Base-by-base conservation (phyloP, 2,329 filamentous ascomycete genomes). In the Colletotrichum truncatum region DNA sequence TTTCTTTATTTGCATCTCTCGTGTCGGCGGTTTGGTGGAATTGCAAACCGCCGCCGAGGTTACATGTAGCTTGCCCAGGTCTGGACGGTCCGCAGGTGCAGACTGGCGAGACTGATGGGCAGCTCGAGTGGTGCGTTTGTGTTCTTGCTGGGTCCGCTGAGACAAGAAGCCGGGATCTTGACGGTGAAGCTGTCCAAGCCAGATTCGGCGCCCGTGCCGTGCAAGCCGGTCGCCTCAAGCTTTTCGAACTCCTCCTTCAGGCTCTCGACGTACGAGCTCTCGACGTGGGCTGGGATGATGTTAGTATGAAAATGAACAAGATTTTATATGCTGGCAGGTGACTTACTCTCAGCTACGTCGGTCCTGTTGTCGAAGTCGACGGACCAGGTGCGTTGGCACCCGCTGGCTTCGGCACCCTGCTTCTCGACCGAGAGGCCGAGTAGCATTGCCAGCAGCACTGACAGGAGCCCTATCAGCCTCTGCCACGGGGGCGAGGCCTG, bases 401-500 rank as follows among this genome's bases (percentile, higher is more conserved):
- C 34, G 41, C 57, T 28, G 49, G 32, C 63, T 18, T 49, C 63
- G 30, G 63, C 63, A 55, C 49, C 57, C 12, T 66, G 49, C 43
- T 39, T 34, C 51, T 60, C 57, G 34, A 58, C 36, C 51, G 63
- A 63, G 14, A 51, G 57, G 43, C 63, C 51, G 36, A 63, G 34
- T n/a, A 66, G 28, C 63, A 66, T 43, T 28, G 63, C 51, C 57
- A 66, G 58, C 26, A 66, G 63, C 63, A 66, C 63, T 43, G 57
- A 56, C 43, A 66, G 51, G 39, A 66, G 58, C 57, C 57, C 63
- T 36, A 66, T 21, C 58, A 66, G 63, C 51, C 63, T 66, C 30
- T 63, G 63, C 63, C 63, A 66, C 23, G 63, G 38, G 38, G 58
- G 57, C 63, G 58, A 63, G 57, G 63, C 41, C 57, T 63, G 63